Evolutionary conservation across 2,329 filamentous ascomycete species (phyloP).

Genomic region (Phyllosticta citriasiana): DNA sequence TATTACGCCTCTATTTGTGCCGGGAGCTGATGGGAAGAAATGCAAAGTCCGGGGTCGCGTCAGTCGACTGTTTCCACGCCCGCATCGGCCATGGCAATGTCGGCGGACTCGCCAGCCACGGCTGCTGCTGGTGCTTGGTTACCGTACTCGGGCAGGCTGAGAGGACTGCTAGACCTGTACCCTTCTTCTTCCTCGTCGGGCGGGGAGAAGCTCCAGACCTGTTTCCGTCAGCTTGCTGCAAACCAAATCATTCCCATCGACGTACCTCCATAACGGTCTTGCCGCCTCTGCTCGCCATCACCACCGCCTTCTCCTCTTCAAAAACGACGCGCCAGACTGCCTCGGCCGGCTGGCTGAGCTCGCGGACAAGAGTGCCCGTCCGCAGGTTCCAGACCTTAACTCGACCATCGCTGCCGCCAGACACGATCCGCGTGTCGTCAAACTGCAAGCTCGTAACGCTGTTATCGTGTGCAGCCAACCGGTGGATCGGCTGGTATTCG

Average conservation of each 20-base stretch:
- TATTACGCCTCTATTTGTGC: constrained; percentile 4
- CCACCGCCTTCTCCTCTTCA: constrained; percentile 95
- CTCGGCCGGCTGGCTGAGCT: constrained; percentile 83
- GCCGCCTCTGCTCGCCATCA: constrained; percentile 75
- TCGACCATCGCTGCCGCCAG: constrained; percentile 90
- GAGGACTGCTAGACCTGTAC: constrained; percentile 30
- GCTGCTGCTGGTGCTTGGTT: background rate
- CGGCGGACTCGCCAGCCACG: background rate
- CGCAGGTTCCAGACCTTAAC: constrained; percentile 98
- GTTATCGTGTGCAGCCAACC: constrained; percentile 93
- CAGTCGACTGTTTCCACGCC: background rate
- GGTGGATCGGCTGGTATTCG: constrained; percentile 83
- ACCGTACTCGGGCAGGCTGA: constrained; percentile 30
- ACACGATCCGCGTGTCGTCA: constrained; percentile 89
- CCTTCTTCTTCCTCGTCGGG: constrained; percentile 51
- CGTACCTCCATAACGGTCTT: constrained; percentile 96
- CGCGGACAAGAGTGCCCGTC: constrained; percentile 79
- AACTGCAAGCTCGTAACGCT: constrained; percentile 97
- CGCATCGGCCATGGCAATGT: constrained; percentile 7
- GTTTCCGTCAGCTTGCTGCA: background rate
- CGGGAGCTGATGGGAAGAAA: background rate
- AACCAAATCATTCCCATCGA: constrained; percentile 10
- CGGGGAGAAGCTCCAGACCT: constrained; percentile 95
- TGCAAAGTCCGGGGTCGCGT: background rate
- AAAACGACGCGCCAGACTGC: constrained; percentile 97